Percentiles rank a stretch among this genome's conserved stretches.
phyloP scores from a whole-genome alignment of 768 basidiomycete species.

The Suillus paluster region DNA sequence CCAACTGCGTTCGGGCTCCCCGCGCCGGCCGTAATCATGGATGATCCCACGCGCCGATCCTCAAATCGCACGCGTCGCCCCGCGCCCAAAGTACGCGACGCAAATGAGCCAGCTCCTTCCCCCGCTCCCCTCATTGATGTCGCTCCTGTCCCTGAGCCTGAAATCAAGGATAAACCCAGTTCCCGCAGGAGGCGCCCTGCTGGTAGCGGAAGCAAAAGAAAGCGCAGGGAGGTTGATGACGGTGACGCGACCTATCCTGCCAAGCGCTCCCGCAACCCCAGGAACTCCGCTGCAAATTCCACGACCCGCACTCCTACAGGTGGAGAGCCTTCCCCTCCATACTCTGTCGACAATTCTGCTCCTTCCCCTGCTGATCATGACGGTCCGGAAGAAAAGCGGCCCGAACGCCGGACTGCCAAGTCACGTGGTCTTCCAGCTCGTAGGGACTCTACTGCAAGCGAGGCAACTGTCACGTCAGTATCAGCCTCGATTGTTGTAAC shows the following conservation, averaged over 20 bases:
- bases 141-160: slow-evolving; percentile 39
- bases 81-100: slow-evolving; percentile 54
- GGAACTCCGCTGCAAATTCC: slow-evolving; percentile 36
- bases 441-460: slow-evolving; percentile 58
- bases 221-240: slow-evolving; percentile 63
- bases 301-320: slow-evolving; percentile 28
- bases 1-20: slow-evolving; percentile 61
- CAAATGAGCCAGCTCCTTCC: slow-evolving; percentile 41
- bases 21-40: slow-evolving; percentile 44
- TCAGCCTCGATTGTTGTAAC: slow-evolving; percentile 38
- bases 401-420: slow-evolving; percentile 53
- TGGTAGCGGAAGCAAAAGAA: slow-evolving; percentile 55
- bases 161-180: slow-evolving; percentile 47
- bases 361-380: slow-evolving; percentile 32
- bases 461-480: slow-evolving; percentile 43
- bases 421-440: slow-evolving; percentile 46
- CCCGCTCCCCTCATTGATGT: slow-evolving; percentile 18
- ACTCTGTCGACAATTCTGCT: slow-evolving; percentile 31
- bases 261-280: slow-evolving; percentile 61
- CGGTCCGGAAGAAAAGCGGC: slow-evolving; percentile 38
- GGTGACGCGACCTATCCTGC: slow-evolving; percentile 74
- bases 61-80: slow-evolving; percentile 52
- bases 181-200: slow-evolving; percentile 51
- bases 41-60: slow-evolving; percentile 47
- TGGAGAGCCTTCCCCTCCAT: slow-evolving; percentile 50